Base-by-base conservation (phyloP, 2,329 filamentous ascomycete genomes). In the Exutisphaerella laricina region DNA sequence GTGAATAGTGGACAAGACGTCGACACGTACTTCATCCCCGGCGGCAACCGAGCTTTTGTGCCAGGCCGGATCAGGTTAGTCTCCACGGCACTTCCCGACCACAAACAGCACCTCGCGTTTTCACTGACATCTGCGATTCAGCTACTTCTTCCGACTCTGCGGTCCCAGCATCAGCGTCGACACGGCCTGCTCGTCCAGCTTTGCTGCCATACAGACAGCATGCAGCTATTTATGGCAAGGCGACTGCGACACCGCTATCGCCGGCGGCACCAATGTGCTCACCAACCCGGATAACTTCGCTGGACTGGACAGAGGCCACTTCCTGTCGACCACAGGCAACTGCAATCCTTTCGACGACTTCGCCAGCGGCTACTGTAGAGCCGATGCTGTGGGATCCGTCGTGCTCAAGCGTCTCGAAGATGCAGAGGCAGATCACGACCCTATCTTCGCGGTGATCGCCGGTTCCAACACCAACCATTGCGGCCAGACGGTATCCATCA, bases 381-480 rank as follows among this genome's bases (percentile, higher is more conserved):
- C 46, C 7, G 59, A 62, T 35, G 49, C 48, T 31, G 57, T 48
- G 9, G 50, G 55, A 9, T 59, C 58, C 8, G 61, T 74, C 1
- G 42, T 67, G 6, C n/a, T 67, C 8, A 67, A 67, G 45, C 46
- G 63, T 0, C 41, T 63, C 2, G 59, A 61, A 61, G 63, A 66
- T 44, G 64, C 64, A 3, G 14, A 56, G 5, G 57, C 55, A 0
- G 58, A 64, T 32, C 51, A 55, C 2, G 70, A 73, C 51, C 66
- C 45, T 1, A 63, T 49, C 14, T 48, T 53, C 1, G 64, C 41
- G 6, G 38, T 56, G 5, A 60, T 66, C 26, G 23, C 51, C 1
- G 62, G 54, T 2, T 58, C 63, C 1, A 50, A 45, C 2, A 72
- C 65, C 2, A 73, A 74, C 44, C 40, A 47, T 30, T 26, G 14